Evolutionary conservation across 2,329 filamentous ascomycete genomes (phyloP), one percentile per base, ranked within the genome.

Genomic region (Trichoderma sp.): DNA sequence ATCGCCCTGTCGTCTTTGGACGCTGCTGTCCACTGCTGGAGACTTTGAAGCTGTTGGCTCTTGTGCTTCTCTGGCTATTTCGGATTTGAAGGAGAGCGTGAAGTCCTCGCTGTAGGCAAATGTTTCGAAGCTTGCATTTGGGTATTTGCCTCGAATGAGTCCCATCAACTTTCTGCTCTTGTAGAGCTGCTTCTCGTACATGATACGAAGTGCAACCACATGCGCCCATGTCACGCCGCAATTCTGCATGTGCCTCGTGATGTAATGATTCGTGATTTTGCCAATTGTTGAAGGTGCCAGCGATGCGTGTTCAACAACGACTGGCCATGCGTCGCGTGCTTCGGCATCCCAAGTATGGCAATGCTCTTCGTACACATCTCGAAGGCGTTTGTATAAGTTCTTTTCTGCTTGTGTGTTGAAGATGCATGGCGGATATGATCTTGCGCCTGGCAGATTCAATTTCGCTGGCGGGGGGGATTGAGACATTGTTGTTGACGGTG

Each of bases 221-320:
- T 68, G 68, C 2, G 69, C 69, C 69, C 69, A 71, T n/a, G 68
- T 72, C 14, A 67, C 60, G n/a, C 24, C 65, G 14, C 26, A 18
- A 2, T 13, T 16, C 5, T 21, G 24, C 16, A 70, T 28, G 0
- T 26, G 28, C 49, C 55, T 54, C 5, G 55, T 28, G 24, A 72
- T 66, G 13, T 7, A 18, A 34, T 71, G 69, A 8, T 56, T 70
- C 8, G 60, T 70, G 14, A 70, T 59, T 52, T 71, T 72, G 21
- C 32, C 18, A 4, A 65, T 39, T 4, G 69, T 71, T 3, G 69
- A 37, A 0, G 30, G 52, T 3, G 55, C 28, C 4, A 71, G 49
- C 2, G 70, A 69, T 14, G 69, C 69, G 6, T 65, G 59, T 16
- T 69, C 58, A 39, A 70, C 60, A 18, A 71, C 8, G 4, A 28